Evolutionary conservation across 2,329 filamentous ascomycete genomes (phyloP), one percentile per base, ranked within the genome.

Genomic region (Fusarium pilosicola): DNA sequence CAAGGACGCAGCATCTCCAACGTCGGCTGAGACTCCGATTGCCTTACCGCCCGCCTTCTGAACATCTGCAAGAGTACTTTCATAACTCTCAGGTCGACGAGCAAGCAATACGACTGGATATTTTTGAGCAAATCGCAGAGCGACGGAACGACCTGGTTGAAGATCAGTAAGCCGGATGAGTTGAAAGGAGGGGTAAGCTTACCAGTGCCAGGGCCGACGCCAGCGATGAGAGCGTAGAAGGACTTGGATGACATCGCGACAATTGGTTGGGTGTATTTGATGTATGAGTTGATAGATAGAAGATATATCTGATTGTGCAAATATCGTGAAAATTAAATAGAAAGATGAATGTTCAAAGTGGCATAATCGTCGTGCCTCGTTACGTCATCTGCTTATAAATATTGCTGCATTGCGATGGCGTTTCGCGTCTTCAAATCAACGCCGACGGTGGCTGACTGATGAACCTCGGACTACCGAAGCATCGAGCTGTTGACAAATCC

Each of bases 41-140:
- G 93, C 94, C 54, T 88, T 86, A 5, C 94, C 93, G 17, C 93
- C 93, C 1, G 83, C 80, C 10, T 83, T 80, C 64, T 90, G 90
- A 83, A 96, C 94, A 75, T 94, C 92, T 6, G 87, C 80, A 12
- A 93, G 91, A 6, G 94, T 86, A n/a, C 86, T 83, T 63, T 89
- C 85, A 82, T 91, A 94, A 80, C 87, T 93, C 46, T 89, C 86
- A 0, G 90, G 86, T 22, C 85, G 90, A 56, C 93, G 91, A 18
- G 93, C 90, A n/a, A 96, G 88, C 3, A 96, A 85, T 4, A 93
- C 91, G 3, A 96, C 91, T 0, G 92, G 89, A 78, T 96, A 96
- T 14, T 87, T 78, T 70, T 90, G 83, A 44, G 89, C 86, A 79
- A 93, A 92, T 65, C 86, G 87, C 61, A 88, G 83, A 26, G 90